Percentiles rank a stretch among this genome's conserved stretches.
phyloP scores from a whole-genome alignment of 192 early-diverging fungal genomes.

The Phycomyces blakesleeanus region DNA sequence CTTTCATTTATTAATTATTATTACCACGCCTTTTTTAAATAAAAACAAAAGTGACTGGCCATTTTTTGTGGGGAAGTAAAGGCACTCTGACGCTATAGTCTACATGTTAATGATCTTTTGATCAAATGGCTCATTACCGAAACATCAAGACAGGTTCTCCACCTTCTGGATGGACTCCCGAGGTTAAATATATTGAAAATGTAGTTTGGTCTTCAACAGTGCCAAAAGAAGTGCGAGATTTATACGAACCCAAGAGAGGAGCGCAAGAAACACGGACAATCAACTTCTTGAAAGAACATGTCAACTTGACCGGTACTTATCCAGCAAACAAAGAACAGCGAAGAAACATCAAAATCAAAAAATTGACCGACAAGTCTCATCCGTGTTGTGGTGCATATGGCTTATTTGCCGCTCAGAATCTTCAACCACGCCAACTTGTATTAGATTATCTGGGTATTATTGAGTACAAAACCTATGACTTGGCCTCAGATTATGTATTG shows the following conservation, averaged over 20 bases:
- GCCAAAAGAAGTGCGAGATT: constrained; percentile 11
- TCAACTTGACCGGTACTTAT: constrained; percentile 25
- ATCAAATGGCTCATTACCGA: constrained; percentile 7
- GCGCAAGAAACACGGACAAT: constrained; percentile 5
- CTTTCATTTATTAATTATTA: too few relatives aligned
- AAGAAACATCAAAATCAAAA: constrained; percentile 30
- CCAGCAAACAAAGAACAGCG: constrained; percentile 23
- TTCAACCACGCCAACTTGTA: constrained; percentile 30
- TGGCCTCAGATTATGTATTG: constrained; percentile 38
- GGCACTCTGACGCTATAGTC: too few relatives aligned
- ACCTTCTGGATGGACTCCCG: constrained; percentile 28
- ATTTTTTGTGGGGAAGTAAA: too few relatives aligned
- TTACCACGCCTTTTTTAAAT: too few relatives aligned
- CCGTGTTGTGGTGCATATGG: constrained; percentile 40
- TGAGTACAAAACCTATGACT: constrained; percentile 32
- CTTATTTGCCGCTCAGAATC: constrained; percentile 28
- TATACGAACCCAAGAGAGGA: constrained; percentile 18
- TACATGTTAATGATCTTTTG: too few relatives aligned
- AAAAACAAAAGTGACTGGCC: too few relatives aligned
- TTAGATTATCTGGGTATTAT: constrained; percentile 41
- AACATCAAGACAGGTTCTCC: constrained; percentile 25
- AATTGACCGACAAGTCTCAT: constrained; percentile 34
- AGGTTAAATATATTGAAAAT: constrained; percentile 27
- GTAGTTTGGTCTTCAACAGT: constrained; percentile 28
- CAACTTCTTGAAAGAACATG: constrained; percentile 27